These are phyloP conservation scores for Mycena floridula DNA, from an alignment of 768 basidiomycete genomes.

Conservation along the genomic window DNA sequence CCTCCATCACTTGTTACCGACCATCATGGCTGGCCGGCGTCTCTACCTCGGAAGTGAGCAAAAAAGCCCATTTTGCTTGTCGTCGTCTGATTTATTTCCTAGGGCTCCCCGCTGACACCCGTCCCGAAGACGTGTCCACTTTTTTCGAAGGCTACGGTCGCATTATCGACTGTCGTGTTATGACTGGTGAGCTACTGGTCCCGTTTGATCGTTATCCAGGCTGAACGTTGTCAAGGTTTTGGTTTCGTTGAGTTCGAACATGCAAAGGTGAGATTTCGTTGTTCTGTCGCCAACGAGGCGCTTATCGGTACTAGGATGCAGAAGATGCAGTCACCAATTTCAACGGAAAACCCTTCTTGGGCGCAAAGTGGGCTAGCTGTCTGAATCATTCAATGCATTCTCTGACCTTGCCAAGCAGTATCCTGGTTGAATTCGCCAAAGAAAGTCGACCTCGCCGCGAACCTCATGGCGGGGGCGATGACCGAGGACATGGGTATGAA, in stretches of 20 bases:
- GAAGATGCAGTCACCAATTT: constrained; percentile 88
- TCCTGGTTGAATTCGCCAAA: constrained; percentile 95
- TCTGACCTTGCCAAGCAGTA: constrained; percentile 37
- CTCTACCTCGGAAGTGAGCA: constrained; percentile 80
- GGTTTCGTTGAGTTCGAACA: constrained; percentile 97
- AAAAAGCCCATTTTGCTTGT: constrained; percentile 3
- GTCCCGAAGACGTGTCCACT: constrained; percentile 78
- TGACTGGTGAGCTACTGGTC: constrained; percentile 64
- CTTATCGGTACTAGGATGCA: constrained; percentile 60
- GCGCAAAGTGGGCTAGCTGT: constrained; percentile 53
- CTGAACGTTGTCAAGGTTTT: constrained; percentile 52
- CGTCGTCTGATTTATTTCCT: constrained; percentile 1
- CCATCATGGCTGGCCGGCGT: constrained; percentile 75
- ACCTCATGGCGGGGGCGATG: constrained; percentile 48
- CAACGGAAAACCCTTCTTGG: constrained; percentile 88
- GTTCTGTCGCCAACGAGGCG: neutral
- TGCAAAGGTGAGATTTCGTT: constrained; percentile 45
- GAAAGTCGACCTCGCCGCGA: constrained; percentile 85
- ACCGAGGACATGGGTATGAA: constrained; percentile 51
- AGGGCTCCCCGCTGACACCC: constrained; percentile 83
- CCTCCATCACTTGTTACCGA: constrained; percentile 18
- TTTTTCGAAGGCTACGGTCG: constrained; percentile 89
- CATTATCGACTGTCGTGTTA: constrained; percentile 87
- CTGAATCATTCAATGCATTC: neutral
- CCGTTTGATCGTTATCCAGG: neutral